phyloP scores from a whole-genome alignment of 495 filamentous ascomycete species.

The Amphirosellinia nigrospora region DNA sequence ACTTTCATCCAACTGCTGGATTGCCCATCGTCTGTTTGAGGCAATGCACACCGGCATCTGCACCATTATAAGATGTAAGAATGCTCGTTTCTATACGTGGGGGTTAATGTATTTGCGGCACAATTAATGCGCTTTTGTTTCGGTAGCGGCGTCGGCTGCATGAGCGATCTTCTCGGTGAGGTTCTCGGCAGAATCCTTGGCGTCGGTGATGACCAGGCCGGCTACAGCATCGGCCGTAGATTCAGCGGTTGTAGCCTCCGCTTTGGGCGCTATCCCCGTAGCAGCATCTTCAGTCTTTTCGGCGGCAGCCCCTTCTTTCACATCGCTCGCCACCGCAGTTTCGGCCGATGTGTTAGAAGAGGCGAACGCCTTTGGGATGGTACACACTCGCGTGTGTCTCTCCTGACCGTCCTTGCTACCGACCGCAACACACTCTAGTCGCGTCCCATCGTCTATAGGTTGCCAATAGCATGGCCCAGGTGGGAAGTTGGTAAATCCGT shows the following conservation, averaged over 20 bases:
- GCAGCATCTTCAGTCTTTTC: constrained; percentile 21
- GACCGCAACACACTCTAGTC: constrained; percentile 53
- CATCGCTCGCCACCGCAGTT: constrained; percentile 28
- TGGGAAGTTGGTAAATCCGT: constrained; percentile 52
- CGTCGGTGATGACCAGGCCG: constrained; percentile 22
- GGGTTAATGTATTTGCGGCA: not conserved
- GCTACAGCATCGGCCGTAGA: constrained; percentile 26
- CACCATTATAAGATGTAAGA: not conserved
- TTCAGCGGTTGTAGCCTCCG: constrained; percentile 18
- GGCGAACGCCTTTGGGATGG: constrained; percentile 46
- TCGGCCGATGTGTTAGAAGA: constrained; percentile 22
- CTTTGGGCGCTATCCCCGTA: constrained; percentile 22
- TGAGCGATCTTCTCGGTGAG: constrained; percentile 18
- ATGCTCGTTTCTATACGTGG: constrained; percentile 4
- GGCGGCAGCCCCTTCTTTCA: constrained; percentile 25
- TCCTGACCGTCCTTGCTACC: constrained; percentile 46
- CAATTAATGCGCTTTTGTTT: constrained; percentile 13
- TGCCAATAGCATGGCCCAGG: constrained; percentile 57
- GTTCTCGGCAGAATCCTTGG: constrained; percentile 20
- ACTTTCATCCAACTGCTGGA: not conserved
- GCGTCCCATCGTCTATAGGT: constrained; percentile 45
- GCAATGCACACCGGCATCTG: not conserved
- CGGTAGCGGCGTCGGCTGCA: not conserved
- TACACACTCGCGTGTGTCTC: constrained; percentile 50
- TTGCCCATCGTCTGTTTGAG: not conserved